These are phyloP conservation scores for Cryphonectria japonica DNA, from an alignment of 2,329 filamentous ascomycete genomes.

Conservation along the genomic window DNA sequence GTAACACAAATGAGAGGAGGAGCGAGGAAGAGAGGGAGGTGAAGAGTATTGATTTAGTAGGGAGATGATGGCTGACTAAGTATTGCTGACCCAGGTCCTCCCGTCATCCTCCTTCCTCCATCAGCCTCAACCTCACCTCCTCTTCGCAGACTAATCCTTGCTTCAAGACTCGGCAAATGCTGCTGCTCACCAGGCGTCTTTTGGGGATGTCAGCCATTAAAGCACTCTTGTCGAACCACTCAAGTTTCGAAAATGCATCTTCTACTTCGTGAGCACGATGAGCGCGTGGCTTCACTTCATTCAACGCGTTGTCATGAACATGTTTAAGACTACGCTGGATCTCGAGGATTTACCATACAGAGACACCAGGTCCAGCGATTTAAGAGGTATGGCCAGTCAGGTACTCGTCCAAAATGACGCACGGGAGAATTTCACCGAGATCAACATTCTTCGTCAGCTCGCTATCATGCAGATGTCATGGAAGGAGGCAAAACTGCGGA, in stretches of 20 bases:
- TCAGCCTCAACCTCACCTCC: not conserved
- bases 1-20: not conserved
- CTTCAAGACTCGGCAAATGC: not conserved
- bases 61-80: not conserved
- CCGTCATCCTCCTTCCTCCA: not conserved
- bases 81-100: not conserved
- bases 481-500: not conserved
- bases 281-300: not conserved
- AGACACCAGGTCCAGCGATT: not conserved
- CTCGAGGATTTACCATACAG: no score
- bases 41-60: not conserved
- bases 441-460: not conserved
- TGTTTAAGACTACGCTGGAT: not conserved
- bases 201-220: not conserved
- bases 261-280: not conserved
- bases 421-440: not conserved
- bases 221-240: no score
- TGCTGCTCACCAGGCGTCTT: not conserved
- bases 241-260: not conserved
- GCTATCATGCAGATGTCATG: not conserved
- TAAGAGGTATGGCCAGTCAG: not conserved
- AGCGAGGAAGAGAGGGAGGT: not conserved
- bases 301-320: not conserved
- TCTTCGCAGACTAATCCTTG: not conserved
- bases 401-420: not conserved